phyloP scores from a whole-genome alignment of 2,329 filamentous ascomycete genomes.

The Alternaria novae-zelandiae region DNA sequence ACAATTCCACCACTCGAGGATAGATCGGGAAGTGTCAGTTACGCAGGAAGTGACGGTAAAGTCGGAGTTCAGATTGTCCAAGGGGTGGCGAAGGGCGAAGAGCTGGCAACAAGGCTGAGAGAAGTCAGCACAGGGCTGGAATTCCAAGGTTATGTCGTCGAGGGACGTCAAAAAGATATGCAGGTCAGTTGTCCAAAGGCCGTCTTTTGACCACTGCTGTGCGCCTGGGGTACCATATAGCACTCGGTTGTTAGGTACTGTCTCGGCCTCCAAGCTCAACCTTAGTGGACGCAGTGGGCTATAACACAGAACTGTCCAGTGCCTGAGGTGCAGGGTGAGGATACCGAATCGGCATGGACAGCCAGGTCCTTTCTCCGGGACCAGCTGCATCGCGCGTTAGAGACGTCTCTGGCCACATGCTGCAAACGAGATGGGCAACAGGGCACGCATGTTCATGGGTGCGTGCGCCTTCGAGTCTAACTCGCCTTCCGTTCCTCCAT shows the following conservation, averaged over 20 bases:
- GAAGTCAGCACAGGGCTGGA: slow-evolving; percentile 37
- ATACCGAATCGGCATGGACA: slow-evolving; percentile 42
- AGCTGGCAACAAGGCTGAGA: slow-evolving; percentile 15
- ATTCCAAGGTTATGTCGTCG: slow-evolving; percentile 32
- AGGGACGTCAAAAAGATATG: slow-evolving; percentile 36
- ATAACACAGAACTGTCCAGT: slow-evolving; percentile 40
- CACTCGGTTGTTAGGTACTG: slow-evolving; percentile 35
- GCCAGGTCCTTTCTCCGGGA: slow-evolving; percentile 38
- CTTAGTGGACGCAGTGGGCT: slow-evolving; percentile 44
- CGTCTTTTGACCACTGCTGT: slow-evolving; percentile 40
- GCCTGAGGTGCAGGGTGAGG: slow-evolving; percentile 43
- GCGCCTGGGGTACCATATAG: slow-evolving; percentile 47
- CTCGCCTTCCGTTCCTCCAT: slow-evolving; percentile 31
- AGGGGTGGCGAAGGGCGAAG: slow-evolving; percentile 16
- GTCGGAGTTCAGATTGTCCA: not conserved
- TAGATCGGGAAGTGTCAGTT: slow-evolving; percentile 21
- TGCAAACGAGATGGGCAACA: slow-evolving; percentile 45
- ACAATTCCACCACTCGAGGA: slow-evolving; percentile 33
- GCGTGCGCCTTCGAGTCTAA: slow-evolving; percentile 33
- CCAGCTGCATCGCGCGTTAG: slow-evolving; percentile 46
- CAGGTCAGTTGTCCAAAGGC: slow-evolving; percentile 37
- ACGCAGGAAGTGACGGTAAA: slow-evolving; percentile 7
- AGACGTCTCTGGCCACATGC: slow-evolving; percentile 41
- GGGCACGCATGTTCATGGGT: slow-evolving; percentile 32
- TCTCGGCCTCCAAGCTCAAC: slow-evolving; percentile 36